These are phyloP conservation scores for Anisodus tanguticus DNA, from an alignment of 257 asterid species.

Conservation along the genomic window DNA sequence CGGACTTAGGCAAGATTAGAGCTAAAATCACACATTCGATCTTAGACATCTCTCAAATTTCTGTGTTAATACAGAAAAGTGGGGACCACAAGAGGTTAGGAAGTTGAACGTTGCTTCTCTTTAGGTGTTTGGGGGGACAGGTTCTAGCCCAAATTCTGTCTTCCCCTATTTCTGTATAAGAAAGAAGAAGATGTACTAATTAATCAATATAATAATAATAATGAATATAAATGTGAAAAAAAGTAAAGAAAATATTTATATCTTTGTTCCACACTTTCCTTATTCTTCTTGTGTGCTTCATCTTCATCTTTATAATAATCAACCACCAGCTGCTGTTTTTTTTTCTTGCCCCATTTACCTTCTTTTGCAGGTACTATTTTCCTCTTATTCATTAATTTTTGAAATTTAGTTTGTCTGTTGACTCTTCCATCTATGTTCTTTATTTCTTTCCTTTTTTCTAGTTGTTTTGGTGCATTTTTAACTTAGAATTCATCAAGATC, in stretches of 20 bases:
- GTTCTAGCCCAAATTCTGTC: neutral
- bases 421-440: neutral
- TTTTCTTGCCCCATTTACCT: neutral
- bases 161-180: neutral
- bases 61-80: conserved; percentile 4
- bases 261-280: neutral
- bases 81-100: conserved; percentile 13
- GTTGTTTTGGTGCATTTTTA: neutral
- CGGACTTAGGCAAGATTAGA: too few species aligned
- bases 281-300: neutral
- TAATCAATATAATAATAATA: too few species aligned
- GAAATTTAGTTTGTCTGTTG: neutral
- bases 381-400: neutral
- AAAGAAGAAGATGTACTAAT: neutral
- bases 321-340: conserved; percentile 5
- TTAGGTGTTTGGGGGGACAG: neutral
- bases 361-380: neutral
- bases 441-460: neutral
- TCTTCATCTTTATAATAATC: neutral
- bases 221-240: neutral
- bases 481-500: conserved; percentile 1
- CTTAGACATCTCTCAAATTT: too few species aligned
- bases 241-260: neutral
- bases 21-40: too few species aligned
- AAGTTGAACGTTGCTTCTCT: neutral